Conservation (phyloP, 2,329 filamentous ascomycete genomes). For the Pseudocercospora macadamiae region DNA sequence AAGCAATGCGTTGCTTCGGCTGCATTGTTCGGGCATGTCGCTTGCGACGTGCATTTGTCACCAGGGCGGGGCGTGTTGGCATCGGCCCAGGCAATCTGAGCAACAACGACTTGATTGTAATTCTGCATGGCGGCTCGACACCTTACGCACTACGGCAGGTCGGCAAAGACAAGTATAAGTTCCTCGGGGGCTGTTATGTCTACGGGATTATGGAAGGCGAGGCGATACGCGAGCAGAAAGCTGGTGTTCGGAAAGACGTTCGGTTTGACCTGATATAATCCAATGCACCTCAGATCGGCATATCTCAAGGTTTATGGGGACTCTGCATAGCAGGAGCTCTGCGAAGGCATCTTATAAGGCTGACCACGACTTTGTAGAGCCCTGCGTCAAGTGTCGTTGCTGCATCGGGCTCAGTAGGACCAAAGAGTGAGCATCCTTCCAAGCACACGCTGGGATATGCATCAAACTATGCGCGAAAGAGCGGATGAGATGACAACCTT, state of each 20-base stretch:
- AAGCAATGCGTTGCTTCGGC: neutral
- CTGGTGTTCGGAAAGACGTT: neutral
- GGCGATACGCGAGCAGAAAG: neutral
- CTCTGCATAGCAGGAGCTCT: no score
- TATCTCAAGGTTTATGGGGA: no score
- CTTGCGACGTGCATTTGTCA: slow-evolving; percentile 10
- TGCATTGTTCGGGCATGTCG: neutral
- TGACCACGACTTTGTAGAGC: no score
- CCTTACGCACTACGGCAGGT: slow-evolving; percentile 10
- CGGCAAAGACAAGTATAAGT: neutral
- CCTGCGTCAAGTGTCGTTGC: no score
- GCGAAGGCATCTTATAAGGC: no score
- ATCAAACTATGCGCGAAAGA: no score
- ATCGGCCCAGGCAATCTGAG: slow-evolving; percentile 7
- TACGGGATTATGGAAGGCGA: slow-evolving; percentile 14
- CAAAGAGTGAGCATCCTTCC: no score
- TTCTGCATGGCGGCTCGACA: slow-evolving; percentile 1
- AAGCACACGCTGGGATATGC: no score
- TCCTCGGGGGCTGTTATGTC: slow-evolving; percentile 15
- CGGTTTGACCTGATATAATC: neutral
- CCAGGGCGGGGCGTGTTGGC: neutral
- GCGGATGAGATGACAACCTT: no score
- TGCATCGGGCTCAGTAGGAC: no score
- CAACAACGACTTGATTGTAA: neutral
- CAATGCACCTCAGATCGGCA: neutral